phyloP scores from a whole-genome alignment of 2,329 filamentous ascomycete genomes.

The Cladosporium sp. region DNA sequence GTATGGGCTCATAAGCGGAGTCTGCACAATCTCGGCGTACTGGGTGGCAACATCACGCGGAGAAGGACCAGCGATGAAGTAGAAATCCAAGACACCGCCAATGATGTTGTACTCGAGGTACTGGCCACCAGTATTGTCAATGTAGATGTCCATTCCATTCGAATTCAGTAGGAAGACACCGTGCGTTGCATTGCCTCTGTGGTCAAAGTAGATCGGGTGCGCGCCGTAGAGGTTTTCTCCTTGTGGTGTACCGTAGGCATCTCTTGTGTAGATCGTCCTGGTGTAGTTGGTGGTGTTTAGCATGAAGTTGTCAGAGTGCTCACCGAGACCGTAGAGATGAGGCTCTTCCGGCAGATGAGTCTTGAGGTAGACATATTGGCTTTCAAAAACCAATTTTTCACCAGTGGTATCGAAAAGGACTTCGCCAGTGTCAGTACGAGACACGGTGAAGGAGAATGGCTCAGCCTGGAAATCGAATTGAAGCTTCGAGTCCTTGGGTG shows the following conservation, averaged over 20 bases:
- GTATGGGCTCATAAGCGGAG: slow-evolving; percentile 44
- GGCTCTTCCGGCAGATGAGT: slow-evolving; percentile 64
- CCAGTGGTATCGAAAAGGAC: slow-evolving; percentile 65
- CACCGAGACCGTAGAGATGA: slow-evolving; percentile 65
- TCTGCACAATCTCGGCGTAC: slow-evolving; percentile 42
- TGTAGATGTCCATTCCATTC: slow-evolving; percentile 69
- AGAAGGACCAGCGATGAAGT: slow-evolving; percentile 43
- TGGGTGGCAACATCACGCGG: slow-evolving; percentile 42
- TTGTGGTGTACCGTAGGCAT: slow-evolving; percentile 55
- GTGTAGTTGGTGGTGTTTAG: slow-evolving; percentile 64
- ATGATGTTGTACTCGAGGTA: slow-evolving; percentile 74
- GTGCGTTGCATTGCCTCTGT: slow-evolving; percentile 55
- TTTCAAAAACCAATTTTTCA: slow-evolving; percentile 64
- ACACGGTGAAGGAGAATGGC: slow-evolving; percentile 64
- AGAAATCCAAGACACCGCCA: slow-evolving; percentile 65
- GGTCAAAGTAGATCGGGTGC: slow-evolving; percentile 68
- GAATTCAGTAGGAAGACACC: slow-evolving; percentile 65
- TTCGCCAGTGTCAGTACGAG: slow-evolving; percentile 51
- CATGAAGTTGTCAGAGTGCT: slow-evolving; percentile 58
- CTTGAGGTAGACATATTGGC: slow-evolving; percentile 67
- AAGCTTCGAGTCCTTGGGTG: slow-evolving; percentile 41
- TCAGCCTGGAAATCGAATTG: slow-evolving; percentile 48
- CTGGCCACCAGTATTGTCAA: slow-evolving; percentile 60
- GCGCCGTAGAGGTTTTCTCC: slow-evolving; percentile 64
- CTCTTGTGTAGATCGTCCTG: slow-evolving; percentile 63